Base-by-base conservation (phyloP, 1,139 yeast genomes). In the Zygoascus sp. region DNA sequence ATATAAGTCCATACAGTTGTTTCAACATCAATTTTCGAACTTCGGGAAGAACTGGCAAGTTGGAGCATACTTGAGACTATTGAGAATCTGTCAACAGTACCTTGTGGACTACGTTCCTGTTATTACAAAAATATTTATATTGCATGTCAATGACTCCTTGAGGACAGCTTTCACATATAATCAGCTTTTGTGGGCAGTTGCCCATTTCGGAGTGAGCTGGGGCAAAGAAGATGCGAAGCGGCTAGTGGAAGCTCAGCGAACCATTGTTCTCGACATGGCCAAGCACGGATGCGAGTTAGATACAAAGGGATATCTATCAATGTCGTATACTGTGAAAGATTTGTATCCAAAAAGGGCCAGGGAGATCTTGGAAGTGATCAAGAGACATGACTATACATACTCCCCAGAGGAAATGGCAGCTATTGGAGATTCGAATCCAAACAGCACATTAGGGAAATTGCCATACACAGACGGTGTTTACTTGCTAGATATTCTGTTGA, bases 151-250 rank as follows among this genome's bases (percentile, higher is more conserved):
- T 11, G 39, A 42, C 6, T 51, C 43, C 2, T 39, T 52, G 9
- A 45, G 48, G 16, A 42, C 47, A 1, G 39, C 53, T 3, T 44
- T 40, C 21, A 48, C 51, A 4, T 47, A 50, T 47, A 64, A 64
- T 48, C 66, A 64, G 49, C 46, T 63, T 15, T 42, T 64, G 23
- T 64, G 68, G 68, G 46, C 45, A 10, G 44, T 63, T 8, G 49
- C 60, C 5, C 46, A 53, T 34, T 62, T 61, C 45, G 68, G 68
- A 17, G 54, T 54, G 21, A 37, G 32, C 27, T 58, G 63, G 61
- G 47, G 53, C 16, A 35, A 23, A 2, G 49, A 51, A 2, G 61
- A 59, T 20, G 50, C 55, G 3, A 46, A 48, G 15, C 46, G 53
- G n/a, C 49, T 62, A 3, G 40, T 56, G 8, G 56, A 54, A 22